Conservation (phyloP, 768 basidiomycete species). For the Panaeolus papilionaceus region DNA sequence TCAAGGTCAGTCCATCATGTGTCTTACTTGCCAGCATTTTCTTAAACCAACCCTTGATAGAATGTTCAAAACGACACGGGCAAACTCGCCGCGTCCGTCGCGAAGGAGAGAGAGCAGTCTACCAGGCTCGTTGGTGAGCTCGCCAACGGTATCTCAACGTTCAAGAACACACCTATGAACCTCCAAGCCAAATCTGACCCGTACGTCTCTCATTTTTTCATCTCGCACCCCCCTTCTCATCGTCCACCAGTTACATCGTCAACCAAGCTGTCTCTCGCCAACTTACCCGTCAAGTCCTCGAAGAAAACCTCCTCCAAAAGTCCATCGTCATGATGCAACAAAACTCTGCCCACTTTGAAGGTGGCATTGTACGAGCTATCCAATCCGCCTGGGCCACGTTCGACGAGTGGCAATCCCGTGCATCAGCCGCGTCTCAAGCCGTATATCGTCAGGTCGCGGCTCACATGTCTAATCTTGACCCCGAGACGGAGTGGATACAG, state of each 20-base stretch:
- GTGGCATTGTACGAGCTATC: conserved; percentile 92
- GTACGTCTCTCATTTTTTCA: conserved; percentile 50
- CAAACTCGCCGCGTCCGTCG: conserved; percentile 88
- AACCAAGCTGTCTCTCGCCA: conserved; percentile 80
- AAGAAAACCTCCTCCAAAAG: conserved; percentile 98
- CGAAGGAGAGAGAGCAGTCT: conserved; percentile 91
- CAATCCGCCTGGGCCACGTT: conserved; percentile 98
- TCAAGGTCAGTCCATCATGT: conserved; percentile 64
- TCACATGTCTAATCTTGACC: conserved; percentile 79
- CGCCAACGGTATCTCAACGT: conserved; percentile 82
- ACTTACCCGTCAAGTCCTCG: conserved; percentile 90
- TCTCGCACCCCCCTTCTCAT: neutral
- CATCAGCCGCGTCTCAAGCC: conserved; percentile 73
- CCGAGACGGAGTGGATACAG: conserved; percentile 94
- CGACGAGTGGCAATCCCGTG: conserved; percentile 92
- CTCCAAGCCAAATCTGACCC: conserved; percentile 85
- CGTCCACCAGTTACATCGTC: conserved; percentile 58
- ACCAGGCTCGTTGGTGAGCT: conserved; percentile 88
- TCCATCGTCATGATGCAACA: conserved; percentile 98
- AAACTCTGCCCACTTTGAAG: conserved; percentile 96
- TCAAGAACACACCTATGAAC: conserved; percentile 94
- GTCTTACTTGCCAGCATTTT: neutral
- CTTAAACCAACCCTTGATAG: conserved; percentile 39
- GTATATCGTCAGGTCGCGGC: conserved; percentile 74
- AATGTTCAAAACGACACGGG: conserved; percentile 97